Conservation (phyloP, 257 asterid species). For the Fraxinus americana region DNA sequence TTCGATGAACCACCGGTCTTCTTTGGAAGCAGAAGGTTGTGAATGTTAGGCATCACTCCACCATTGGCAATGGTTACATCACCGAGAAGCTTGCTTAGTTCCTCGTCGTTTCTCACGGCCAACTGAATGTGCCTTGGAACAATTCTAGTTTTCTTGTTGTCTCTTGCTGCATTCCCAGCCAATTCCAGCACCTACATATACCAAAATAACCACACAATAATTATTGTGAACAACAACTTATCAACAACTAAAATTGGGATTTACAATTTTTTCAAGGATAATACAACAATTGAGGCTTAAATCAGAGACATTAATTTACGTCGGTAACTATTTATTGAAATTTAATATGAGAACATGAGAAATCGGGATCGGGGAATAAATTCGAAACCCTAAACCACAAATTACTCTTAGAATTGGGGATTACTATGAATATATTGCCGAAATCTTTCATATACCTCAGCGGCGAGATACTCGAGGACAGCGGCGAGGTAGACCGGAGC, state of each 20-base stretch:
- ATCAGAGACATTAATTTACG: neutral
- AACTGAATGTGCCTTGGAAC: conserved; percentile 79
- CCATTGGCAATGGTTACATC: conserved; percentile 88
- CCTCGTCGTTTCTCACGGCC: conserved; percentile 82
- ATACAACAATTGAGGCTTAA: conserved; percentile 14
- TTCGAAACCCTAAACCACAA: conserved; percentile 13
- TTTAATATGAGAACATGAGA: too few species aligned
- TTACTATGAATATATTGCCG: neutral
- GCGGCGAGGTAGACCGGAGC: conserved; percentile 91
- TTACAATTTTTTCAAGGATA: neutral
- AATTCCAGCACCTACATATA: conserved; percentile 61
- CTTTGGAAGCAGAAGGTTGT: conserved; percentile 78
- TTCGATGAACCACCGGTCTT: conserved; percentile 64
- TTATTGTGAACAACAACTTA: neutral
- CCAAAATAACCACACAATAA: neutral
- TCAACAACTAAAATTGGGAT: conserved; percentile 19
- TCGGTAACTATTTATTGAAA: too few species aligned
- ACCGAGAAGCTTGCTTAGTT: conserved; percentile 72
- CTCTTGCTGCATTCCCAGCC: conserved; percentile 87
- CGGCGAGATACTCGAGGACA: conserved; percentile 80
- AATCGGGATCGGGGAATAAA: too few species aligned
- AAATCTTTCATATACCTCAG: conserved; percentile 46
- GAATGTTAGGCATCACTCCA: conserved; percentile 86
- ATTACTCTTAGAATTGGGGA: conserved; percentile 12
- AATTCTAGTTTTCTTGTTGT: conserved; percentile 80